Evolutionary conservation across 1,139 yeast species (phyloP), one percentile per base, ranked within the genome.

Genomic region (Taiozyma sp.): DNA sequence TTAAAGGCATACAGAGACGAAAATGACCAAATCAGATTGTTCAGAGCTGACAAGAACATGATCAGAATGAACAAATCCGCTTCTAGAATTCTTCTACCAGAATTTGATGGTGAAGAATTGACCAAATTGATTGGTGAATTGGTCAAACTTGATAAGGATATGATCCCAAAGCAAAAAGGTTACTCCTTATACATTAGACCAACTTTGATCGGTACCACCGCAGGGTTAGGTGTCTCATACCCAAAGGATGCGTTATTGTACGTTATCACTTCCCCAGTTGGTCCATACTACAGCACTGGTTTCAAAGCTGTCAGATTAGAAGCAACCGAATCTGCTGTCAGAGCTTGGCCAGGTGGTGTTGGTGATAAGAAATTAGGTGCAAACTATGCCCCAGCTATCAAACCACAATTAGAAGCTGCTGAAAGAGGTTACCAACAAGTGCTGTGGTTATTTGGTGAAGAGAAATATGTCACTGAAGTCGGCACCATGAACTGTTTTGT

Each of bases 311-410:
- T 93, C 48, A 78, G 83, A 52, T 77, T 93, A 56, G 97, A 92
- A 74, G 98, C 98, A 59, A 90, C 97, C 38, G 96, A 89, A 67
- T 83, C 88, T 62, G 96, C 96, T 46, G 93, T 92, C 28, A 86
- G 98, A 74, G 97, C 99, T 16, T 93, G 98, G 98, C 98, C 98
- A 64, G 97, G 97, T 65, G 99, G 98, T 69, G 91, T 84, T 58
- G 99, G 99, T 71, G 85, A 91, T 78, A 85, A 83, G 72, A 93
- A 93, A 74, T 81, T 93, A 64, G 99, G 99, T 70, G 98, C 97
- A 54, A 93, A 93, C 75, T 93, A 93, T 68, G 98, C 97, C 44
- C 97, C 98, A 51, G 88, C 97, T 70, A 81, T 92, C 65, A 78
- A 81, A 65, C 97, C 98, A 32, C 97, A 89, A 73, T 74, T 81